Conservation (phyloP, 176 grass and related monocot genomes). For the Cocos nucifera region DNA sequence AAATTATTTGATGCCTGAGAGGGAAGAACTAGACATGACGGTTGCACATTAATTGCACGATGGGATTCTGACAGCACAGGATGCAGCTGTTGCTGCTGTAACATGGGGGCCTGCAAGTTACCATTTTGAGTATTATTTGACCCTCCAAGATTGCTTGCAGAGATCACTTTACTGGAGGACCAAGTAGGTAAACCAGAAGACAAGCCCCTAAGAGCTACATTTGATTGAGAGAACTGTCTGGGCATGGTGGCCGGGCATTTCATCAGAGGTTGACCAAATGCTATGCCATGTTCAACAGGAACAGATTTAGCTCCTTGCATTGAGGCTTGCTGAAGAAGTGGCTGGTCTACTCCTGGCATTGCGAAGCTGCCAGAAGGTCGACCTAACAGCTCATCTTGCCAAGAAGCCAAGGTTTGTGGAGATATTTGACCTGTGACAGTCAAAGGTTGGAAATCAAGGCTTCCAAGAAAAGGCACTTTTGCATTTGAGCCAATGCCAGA, state of each 20-base stretch:
- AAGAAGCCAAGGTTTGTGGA: constrained; percentile 69
- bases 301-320: constrained; percentile 40
- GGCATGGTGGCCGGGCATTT: constrained; percentile 47
- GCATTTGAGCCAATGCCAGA: constrained; percentile 51
- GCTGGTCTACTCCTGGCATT: constrained; percentile 47
- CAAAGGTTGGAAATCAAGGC: constrained; percentile 76
- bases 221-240: constrained; percentile 40
- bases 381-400: constrained; percentile 83
- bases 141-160: constrained; percentile 23
- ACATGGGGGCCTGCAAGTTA: constrained; percentile 30
- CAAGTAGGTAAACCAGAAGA: constrained; percentile 46
- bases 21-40: constrained; percentile 73
- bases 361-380: constrained; percentile 40
- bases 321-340: constrained; percentile 39
- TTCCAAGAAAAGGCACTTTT: constrained; percentile 57
- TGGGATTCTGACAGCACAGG: constrained; percentile 41
- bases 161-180: constrained; percentile 42
- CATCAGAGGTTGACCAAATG: constrained; percentile 78
- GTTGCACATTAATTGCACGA: constrained; percentile 59
- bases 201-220: constrained; percentile 28
- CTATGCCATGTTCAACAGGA: constrained; percentile 69
- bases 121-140: constrained; percentile 40
- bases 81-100: constrained; percentile 59
- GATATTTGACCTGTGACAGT: constrained; percentile 82
- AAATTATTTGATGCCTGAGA: constrained; percentile 58